Percentiles rank a stretch among this genome's conserved stretches.
phyloP scores from a whole-genome alignment of 108 stramenopile species.

The Asterionellopsis glacialis region DNA sequence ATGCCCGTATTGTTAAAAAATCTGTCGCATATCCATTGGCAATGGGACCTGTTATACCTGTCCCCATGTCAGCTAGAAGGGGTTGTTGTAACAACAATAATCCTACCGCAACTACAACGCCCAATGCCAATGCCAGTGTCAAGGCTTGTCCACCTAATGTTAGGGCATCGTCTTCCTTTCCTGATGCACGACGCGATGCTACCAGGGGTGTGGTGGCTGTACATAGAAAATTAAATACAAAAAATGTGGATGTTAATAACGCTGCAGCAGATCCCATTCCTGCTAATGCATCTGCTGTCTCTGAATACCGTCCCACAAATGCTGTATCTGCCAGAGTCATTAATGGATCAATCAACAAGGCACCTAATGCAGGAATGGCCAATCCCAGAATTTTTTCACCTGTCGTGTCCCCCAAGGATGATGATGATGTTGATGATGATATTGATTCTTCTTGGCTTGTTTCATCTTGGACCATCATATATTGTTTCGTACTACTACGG shows the following conservation, averaged over 20 bases:
- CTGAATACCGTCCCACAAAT: constrained; percentile 69
- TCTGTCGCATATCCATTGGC: constrained; percentile 59
- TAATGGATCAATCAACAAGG: constrained; percentile 75
- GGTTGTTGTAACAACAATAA: constrained; percentile 40
- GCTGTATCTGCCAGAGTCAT: constrained; percentile 85
- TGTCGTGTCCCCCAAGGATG: constrained; percentile 8
- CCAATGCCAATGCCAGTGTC: constrained; percentile 54
- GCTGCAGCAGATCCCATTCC: constrained; percentile 80
- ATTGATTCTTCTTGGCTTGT: no score
- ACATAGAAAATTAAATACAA: constrained; percentile 78
- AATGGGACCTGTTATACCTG: constrained; percentile 44
- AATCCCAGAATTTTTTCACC: constrained; percentile 55
- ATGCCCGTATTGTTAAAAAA: constrained; percentile 58
- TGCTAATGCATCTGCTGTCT: constrained; percentile 56
- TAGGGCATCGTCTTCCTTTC: constrained; percentile 45
- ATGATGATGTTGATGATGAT: no score
- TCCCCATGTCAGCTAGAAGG: constrained; percentile 71
- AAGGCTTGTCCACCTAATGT: constrained; percentile 79
- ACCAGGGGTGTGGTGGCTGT: constrained; percentile 83
- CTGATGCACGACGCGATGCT: constrained; percentile 41
- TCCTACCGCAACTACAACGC: constrained; percentile 26
- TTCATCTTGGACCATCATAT: no score
- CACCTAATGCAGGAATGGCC: constrained; percentile 68
- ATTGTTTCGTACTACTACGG: no score
- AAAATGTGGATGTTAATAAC: constrained; percentile 74